Conservation (phyloP, 345 rosid genomes). For the Camelina hispida region DNA sequence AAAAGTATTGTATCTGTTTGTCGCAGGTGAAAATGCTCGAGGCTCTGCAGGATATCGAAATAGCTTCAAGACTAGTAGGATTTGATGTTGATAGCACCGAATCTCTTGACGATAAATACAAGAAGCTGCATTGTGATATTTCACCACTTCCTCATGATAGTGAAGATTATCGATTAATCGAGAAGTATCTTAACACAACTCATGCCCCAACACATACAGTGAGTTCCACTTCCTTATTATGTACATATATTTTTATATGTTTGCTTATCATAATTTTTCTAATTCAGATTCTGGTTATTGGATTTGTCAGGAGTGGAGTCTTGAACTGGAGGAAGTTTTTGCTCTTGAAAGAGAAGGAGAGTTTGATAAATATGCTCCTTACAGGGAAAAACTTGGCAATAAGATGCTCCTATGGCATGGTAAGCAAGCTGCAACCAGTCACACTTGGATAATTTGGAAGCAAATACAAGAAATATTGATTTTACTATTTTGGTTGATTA, state of each 20-base stretch:
- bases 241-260: not conserved
- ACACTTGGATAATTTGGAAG: conserved; percentile 9
- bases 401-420: conserved; percentile 98
- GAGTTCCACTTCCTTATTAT: not conserved
- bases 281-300: conserved; percentile 11
- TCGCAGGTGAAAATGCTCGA: conserved; percentile 95
- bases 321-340: conserved; percentile 91
- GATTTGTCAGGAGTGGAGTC: conserved; percentile 75
- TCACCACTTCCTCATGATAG: conserved; percentile 83
- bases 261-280: conserved; percentile 14
- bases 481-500: conserved; percentile 7
- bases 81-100: conserved; percentile 81
- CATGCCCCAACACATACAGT: conserved; percentile 97
- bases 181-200: conserved; percentile 79
- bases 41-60: conserved; percentile 94
- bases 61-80: conserved; percentile 96
- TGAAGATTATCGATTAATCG: conserved; percentile 71
- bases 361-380: conserved; percentile 77
- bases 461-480: not conserved
- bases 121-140: conserved; percentile 70
- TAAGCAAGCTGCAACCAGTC: conserved; percentile 44
- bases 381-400: conserved; percentile 68
- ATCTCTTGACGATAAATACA: conserved; percentile 83
- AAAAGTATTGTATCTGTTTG: conserved; percentile 26
- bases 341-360: conserved; percentile 93